phyloP scores from a whole-genome alignment of 2,329 filamentous ascomycete genomes.

The Fusarium dlaminii region DNA sequence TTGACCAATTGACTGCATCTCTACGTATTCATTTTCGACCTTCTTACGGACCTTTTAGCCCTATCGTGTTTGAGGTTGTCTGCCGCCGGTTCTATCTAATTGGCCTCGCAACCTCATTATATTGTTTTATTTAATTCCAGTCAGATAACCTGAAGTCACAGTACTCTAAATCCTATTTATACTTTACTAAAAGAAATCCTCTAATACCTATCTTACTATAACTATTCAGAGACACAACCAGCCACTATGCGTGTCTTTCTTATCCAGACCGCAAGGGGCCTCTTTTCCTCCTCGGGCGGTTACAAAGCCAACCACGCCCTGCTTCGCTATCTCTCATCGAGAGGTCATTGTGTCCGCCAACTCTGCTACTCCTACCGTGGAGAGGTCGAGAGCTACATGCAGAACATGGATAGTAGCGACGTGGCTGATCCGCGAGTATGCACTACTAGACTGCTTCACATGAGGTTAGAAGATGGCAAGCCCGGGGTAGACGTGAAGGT shows the following conservation, averaged over 20 bases:
- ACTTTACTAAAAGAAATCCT: no score
- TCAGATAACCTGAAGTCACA: no score
- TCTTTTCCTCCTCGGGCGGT: neutral
- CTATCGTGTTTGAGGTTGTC: no score
- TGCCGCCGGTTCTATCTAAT: no score
- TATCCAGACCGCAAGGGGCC: neutral
- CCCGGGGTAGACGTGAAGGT: neutral
- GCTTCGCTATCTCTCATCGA: neutral
- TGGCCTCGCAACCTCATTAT: no score
- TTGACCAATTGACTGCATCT: no score
- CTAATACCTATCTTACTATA: no score
- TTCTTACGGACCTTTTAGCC: no score
- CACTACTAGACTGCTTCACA: accelerated
- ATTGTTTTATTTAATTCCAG: no score
- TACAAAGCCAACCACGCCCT: neutral
- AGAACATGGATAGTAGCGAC: accelerated
- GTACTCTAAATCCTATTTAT: no score
- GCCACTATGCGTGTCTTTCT: neutral
- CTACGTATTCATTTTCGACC: no score
- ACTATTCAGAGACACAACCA: no score
- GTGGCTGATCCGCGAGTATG: accelerated
- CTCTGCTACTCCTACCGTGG: neutral
- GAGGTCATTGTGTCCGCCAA: neutral
- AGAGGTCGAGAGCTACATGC: neutral
- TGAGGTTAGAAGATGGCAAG: neutral